Percentiles rank a stretch among this genome's conserved stretches.
These are phyloP conservation scores for Fusarium xyrophilum DNA, from an alignment of 2,329 filamentous ascomycete species.

Conservation along the genomic window DNA sequence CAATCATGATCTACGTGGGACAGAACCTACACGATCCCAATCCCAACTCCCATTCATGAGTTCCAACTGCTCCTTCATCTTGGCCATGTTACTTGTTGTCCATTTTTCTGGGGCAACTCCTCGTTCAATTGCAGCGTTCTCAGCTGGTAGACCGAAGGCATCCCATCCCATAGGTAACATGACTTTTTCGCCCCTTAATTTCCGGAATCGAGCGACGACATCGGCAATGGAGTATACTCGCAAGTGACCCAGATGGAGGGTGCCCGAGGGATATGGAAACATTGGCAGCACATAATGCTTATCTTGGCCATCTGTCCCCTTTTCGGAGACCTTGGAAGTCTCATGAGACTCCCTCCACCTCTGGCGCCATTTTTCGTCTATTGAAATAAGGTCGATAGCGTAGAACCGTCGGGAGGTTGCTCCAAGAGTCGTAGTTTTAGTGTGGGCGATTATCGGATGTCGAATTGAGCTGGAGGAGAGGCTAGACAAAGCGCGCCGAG, in stretches of 20 bases:
- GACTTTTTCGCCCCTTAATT: constrained; percentile 76
- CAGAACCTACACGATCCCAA: constrained; percentile 75
- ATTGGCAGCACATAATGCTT: constrained; percentile 81
- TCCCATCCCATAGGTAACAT: constrained; percentile 95
- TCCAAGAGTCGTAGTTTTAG: constrained; percentile 1
- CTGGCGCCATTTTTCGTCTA: constrained; percentile 60
- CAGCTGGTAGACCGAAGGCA: constrained; percentile 87
- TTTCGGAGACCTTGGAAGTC: constrained; percentile 6
- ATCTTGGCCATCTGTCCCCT: constrained; percentile 37
- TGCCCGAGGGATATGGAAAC: constrained; percentile 92
- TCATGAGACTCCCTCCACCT: constrained; percentile 48
- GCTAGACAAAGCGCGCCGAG: constrained; percentile 25
- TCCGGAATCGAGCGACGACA: constrained; percentile 77
- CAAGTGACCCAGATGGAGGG: constrained; percentile 84
- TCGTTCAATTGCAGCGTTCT: constrained; percentile 87
- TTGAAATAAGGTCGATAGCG: constrained; percentile 55
- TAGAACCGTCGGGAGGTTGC: constrained; percentile 45
- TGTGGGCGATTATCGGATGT: constrained; percentile 15
- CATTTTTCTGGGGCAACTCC: constrained; percentile 79
- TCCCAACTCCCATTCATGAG: constrained; percentile 84
- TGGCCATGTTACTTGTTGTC: constrained; percentile 80
- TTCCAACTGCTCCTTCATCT: constrained; percentile 83
- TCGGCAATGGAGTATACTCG: constrained; percentile 92
- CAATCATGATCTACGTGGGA: no score
- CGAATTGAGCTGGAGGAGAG: constrained; percentile 15